Conservation (phyloP, 177 flowering plant species). For the Tripterygium wilfordii region DNA sequence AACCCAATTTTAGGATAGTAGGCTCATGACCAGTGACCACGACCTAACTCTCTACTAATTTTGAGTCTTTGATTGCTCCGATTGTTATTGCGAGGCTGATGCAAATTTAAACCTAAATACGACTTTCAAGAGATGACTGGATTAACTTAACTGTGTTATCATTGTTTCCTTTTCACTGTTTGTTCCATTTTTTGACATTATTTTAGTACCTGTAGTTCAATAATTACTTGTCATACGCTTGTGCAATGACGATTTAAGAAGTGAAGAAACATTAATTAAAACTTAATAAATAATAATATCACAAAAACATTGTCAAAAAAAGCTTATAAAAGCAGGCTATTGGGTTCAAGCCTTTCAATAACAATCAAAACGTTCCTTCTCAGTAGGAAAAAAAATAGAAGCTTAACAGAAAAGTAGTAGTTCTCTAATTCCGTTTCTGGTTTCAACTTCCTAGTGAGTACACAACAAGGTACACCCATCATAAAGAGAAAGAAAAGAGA, state of each 20-base stretch:
- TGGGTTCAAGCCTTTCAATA: slow-evolving; percentile 14
- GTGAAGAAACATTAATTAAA: not conserved
- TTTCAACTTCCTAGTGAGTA: slow-evolving; percentile 6
- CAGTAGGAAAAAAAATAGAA: slow-evolving; percentile 1
- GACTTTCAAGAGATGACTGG: no score
- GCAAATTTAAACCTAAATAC: no score
- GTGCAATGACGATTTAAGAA: not conserved
- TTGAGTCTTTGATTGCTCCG: no score
- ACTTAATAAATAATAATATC: no score
- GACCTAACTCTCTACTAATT: no score
- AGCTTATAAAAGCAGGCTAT: slow-evolving; percentile 20
- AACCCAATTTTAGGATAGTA: no score
- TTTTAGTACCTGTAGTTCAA: no score
- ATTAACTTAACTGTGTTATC: no score
- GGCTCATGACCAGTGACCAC: no score
- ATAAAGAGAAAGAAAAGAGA: slow-evolving; percentile 1
- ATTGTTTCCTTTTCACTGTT: no score
- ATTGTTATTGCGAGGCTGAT: no score
- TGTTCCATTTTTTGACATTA: no score
- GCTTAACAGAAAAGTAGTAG: not conserved
- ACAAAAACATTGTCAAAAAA: not conserved
- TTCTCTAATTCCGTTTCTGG: not conserved
- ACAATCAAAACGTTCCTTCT: slow-evolving; percentile 1
- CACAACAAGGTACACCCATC: not conserved
- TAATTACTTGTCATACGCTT: not conserved